A percentile compares a stretch with the other conserved stretches of the same genome.
Conservation (phyloP, 2,329 filamentous ascomycete species). For the Paraconiothyrium brasiliense region DNA sequence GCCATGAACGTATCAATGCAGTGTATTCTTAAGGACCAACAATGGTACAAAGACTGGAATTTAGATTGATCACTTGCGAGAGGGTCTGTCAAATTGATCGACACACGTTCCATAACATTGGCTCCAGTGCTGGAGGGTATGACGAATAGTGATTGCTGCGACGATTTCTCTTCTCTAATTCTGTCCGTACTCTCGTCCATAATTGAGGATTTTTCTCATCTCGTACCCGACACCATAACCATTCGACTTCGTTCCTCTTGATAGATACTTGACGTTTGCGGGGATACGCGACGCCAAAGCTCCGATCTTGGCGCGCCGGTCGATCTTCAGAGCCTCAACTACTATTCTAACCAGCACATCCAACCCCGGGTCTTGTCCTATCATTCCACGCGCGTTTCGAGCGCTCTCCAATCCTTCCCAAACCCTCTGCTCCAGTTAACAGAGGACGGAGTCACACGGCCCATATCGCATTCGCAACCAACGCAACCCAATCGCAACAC, state of each 20-base stretch:
- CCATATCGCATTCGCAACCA: background rate
- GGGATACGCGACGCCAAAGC: conserved; percentile 15
- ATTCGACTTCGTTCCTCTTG: background rate
- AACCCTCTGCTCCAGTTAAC: background rate
- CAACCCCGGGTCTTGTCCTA: conserved; percentile 24
- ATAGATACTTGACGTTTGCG: background rate
- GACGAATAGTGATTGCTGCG: too few relatives aligned
- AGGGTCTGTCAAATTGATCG: too few relatives aligned
- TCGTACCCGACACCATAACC: background rate
- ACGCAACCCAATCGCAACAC: background rate
- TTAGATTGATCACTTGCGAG: too few relatives aligned
- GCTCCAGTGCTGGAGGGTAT: too few relatives aligned
- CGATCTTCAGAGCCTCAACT: conserved; percentile 26
- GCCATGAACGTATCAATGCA: too few relatives aligned
- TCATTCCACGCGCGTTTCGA: conserved; percentile 10
- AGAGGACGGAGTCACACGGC: background rate
- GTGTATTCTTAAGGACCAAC: too few relatives aligned
- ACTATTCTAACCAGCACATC: conserved; percentile 13
- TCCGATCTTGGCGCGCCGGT: conserved; percentile 25
- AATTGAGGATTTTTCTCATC: background rate
- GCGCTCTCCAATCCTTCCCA: background rate
- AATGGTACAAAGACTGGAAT: too few relatives aligned
- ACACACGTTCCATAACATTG: too few relatives aligned
- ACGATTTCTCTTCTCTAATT: too few relatives aligned
- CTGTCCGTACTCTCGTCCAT: too few relatives aligned